Evolutionary conservation across 23 red algal genomes (phyloP).

Genomic region (Pyropia haitanensis): DNA sequence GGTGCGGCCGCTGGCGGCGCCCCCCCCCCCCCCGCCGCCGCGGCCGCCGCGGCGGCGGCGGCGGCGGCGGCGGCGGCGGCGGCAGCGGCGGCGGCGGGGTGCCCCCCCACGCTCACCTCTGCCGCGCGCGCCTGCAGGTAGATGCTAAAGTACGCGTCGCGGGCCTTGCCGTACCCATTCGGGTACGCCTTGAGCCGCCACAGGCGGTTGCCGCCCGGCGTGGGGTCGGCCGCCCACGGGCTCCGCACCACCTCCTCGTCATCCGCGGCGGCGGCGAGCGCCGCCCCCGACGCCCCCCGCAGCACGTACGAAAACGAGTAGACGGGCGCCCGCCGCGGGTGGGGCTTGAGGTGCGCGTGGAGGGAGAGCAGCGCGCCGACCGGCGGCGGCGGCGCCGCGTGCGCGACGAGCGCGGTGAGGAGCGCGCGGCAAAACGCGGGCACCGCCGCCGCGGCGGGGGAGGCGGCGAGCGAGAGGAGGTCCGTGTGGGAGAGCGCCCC

Average conservation of each 20-base stretch:
- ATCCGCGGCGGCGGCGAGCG: conserved; percentile 2
- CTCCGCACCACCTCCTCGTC: conserved; percentile 54
- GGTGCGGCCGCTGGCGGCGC: too few relatives aligned
- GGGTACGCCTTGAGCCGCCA: conserved; percentile 63
- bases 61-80: too few relatives aligned
- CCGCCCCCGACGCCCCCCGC: conserved; percentile 15
- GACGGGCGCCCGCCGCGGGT: conserved; percentile 5
- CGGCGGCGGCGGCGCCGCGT: too few relatives aligned
- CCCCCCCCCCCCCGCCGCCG: too few relatives aligned
- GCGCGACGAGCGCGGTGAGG: too few relatives aligned
- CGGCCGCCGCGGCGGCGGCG: too few relatives aligned
- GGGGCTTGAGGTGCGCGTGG: conserved; percentile 21
- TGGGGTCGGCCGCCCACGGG: conserved; percentile 28
- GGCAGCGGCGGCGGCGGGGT: too few relatives aligned
- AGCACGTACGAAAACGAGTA: conserved; percentile 28
- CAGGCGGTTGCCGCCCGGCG: neutral
- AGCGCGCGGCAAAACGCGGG: too few relatives aligned
- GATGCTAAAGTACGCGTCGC: conserved; percentile 36
- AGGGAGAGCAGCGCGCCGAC: too few relatives aligned
- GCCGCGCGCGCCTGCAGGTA: conserved; percentile 43
- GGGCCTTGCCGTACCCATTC: conserved; percentile 42
- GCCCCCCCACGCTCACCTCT: neutral
- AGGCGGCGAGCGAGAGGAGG: too few relatives aligned
- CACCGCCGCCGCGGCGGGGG: too few relatives aligned
- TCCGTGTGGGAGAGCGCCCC: too few relatives aligned